Conservation (phyloP, 2,329 filamentous ascomycete genomes). For the Calonectria pseudoturangicola region DNA sequence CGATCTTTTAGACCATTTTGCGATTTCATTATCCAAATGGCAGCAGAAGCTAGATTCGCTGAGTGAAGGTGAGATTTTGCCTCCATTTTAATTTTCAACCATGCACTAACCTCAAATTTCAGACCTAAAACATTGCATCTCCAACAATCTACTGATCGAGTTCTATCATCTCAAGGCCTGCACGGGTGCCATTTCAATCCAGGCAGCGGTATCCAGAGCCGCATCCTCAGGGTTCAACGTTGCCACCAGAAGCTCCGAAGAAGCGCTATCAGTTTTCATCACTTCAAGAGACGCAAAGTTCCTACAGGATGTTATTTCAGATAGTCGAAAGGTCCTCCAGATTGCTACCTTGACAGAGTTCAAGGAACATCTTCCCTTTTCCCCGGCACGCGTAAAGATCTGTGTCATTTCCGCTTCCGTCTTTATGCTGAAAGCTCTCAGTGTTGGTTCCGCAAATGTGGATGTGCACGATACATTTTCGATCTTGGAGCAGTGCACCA, state of each 20-base stretch:
- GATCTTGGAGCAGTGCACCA: conserved; percentile 1
- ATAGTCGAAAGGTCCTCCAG: background rate
- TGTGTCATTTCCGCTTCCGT: conserved; percentile 16
- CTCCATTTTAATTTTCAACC: background rate
- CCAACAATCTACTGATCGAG: background rate
- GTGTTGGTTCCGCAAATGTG: conserved; percentile 4
- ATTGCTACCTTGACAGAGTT: conserved; percentile 7
- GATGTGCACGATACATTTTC: conserved; percentile 12
- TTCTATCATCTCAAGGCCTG: conserved; percentile 5
- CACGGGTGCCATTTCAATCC: conserved; percentile 10
- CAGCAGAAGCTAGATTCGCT: conserved; percentile 14
- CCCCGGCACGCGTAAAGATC: conserved; percentile 13
- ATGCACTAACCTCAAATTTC: background rate
- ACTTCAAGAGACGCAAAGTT: conserved; percentile 11
- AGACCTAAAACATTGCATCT: conserved; percentile 2
- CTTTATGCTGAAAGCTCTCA: conserved; percentile 6
- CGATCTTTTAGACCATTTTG: conserved; percentile 12
- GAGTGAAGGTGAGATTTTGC: background rate
- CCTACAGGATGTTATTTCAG: conserved; percentile 7
- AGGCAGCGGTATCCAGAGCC: conserved; percentile 2
- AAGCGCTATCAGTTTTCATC: conserved; percentile 1
- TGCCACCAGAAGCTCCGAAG: background rate
- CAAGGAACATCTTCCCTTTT: conserved; percentile 7
- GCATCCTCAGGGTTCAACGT: conserved; percentile 1
- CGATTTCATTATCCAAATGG: conserved; percentile 7